phyloP scores from a whole-genome alignment of 306 rosid genomes.

The Rubus parviflorus region DNA sequence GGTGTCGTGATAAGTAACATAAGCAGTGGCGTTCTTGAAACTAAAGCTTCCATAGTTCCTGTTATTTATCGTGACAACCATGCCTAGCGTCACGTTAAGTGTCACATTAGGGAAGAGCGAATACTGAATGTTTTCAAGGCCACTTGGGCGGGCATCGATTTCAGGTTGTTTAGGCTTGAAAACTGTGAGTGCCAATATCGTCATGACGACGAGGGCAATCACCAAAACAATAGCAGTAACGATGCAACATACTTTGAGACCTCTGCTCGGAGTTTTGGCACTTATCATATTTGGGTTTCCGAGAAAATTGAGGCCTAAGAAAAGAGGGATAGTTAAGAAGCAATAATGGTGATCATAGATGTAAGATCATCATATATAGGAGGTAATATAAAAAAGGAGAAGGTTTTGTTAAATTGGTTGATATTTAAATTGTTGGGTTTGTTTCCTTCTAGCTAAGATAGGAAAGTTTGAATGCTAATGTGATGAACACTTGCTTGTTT shows the following conservation, averaged over 20 bases:
- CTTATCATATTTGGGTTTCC: conserved; percentile 14
- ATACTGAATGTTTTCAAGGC: conserved; percentile 27
- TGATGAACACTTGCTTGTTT: background rate
- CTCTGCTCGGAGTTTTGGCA: background rate
- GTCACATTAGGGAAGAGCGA: background rate
- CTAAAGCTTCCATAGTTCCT: conserved; percentile 20
- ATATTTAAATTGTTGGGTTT: background rate
- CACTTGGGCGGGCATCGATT: conserved; percentile 20
- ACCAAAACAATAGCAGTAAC: conserved; percentile 25
- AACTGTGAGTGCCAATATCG: conserved; percentile 36
- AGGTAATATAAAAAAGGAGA: background rate
- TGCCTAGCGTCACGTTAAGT: conserved; percentile 26
- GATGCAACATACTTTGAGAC: conserved; percentile 35
- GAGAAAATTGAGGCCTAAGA: background rate
- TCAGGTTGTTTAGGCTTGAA: conserved; percentile 44
- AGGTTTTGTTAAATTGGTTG: background rate
- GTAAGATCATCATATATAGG: conserved; percentile 8
- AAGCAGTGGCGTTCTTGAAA: conserved; percentile 16
- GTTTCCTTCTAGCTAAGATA: background rate
- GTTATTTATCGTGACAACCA: conserved; percentile 40
- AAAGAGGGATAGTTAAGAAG: background rate
- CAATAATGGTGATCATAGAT: background rate
- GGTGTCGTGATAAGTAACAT: background rate
- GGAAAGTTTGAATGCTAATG: conserved; percentile 2
- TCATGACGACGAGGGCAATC: conserved; percentile 14